These are phyloP conservation scores for Epichloe bromicola DNA, from an alignment of 2,329 filamentous ascomycete genomes.

Conservation along the genomic window DNA sequence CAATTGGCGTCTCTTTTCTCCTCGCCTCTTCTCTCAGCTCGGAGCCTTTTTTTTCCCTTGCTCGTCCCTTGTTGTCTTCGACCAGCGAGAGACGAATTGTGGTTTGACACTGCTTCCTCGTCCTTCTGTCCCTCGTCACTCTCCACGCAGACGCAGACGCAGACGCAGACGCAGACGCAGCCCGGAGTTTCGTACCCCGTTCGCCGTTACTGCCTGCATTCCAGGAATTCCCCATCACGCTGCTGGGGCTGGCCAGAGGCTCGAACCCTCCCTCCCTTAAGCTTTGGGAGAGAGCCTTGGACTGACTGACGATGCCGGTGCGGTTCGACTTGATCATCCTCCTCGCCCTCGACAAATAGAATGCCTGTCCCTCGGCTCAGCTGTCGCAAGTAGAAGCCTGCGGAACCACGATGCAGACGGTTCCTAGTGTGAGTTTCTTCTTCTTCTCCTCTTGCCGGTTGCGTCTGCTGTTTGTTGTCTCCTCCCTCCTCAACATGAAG, in stretches of 20 bases:
- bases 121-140: background rate
- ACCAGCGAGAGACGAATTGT: no score
- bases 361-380: slow-evolving; percentile 23
- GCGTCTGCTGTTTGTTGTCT: background rate
- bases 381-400: slow-evolving; percentile 25
- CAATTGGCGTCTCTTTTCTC: background rate
- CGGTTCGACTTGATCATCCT: slow-evolving; percentile 1
- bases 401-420: slow-evolving; percentile 37
- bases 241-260: background rate
- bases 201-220: background rate
- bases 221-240: background rate
- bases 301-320: slow-evolving; percentile 9
- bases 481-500: background rate
- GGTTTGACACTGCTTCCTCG: no score
- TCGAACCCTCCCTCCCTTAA: background rate
- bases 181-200: background rate
- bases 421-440: slow-evolving; percentile 33
- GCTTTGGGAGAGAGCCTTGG: background rate
- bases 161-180: background rate
- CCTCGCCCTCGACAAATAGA: slow-evolving; percentile 17
- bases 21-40: background rate
- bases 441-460: background rate
- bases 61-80: no score
- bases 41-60: slow-evolving; percentile 1
- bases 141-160: background rate